Percentiles rank a stretch among this genome's conserved stretches.
Conservation (phyloP, 257 asterid genomes). For the Thymus quinquecostatus region DNA sequence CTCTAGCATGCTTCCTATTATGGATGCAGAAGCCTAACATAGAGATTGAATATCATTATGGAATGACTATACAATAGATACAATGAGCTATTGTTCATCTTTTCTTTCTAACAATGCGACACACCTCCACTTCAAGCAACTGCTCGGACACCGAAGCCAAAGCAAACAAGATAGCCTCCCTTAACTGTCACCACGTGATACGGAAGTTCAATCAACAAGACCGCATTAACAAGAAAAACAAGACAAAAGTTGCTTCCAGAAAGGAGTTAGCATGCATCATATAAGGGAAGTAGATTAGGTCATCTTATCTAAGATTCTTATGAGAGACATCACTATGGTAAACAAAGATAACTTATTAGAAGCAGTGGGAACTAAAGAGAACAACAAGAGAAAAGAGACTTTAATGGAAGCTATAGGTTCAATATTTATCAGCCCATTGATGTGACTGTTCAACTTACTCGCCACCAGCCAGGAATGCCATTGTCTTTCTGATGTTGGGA, state of each 20-base stretch:
- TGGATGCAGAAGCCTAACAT: constrained; percentile 64
- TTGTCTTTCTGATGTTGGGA: constrained; percentile 77
- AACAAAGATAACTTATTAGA: constrained; percentile 9
- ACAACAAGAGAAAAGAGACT: not conserved
- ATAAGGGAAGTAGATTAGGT: not conserved
- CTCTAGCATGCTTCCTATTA: constrained; percentile 64
- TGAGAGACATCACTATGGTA: not conserved
- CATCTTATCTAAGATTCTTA: not conserved
- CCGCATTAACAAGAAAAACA: constrained; percentile 17
- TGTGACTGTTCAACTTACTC: constrained; percentile 62
- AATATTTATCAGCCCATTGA: constrained; percentile 1
- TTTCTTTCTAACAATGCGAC: constrained; percentile 25
- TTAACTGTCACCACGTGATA: constrained; percentile 58
- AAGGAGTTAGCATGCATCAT: not conserved
- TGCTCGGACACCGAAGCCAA: constrained; percentile 87
- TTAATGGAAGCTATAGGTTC: not conserved
- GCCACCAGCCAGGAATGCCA: constrained; percentile 89
- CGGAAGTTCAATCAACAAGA: constrained; percentile 21
- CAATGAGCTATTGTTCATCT: constrained; percentile 20
- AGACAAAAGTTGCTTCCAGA: not conserved
- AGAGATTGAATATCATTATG: constrained; percentile 25
- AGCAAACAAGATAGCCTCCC: constrained; percentile 89
- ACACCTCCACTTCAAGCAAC: constrained; percentile 83
- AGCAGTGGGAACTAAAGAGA: not conserved
- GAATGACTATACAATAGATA: constrained; percentile 12